Conservation (phyloP, 148 eudicot genomes). For the Nyssa sinensis region DNA sequence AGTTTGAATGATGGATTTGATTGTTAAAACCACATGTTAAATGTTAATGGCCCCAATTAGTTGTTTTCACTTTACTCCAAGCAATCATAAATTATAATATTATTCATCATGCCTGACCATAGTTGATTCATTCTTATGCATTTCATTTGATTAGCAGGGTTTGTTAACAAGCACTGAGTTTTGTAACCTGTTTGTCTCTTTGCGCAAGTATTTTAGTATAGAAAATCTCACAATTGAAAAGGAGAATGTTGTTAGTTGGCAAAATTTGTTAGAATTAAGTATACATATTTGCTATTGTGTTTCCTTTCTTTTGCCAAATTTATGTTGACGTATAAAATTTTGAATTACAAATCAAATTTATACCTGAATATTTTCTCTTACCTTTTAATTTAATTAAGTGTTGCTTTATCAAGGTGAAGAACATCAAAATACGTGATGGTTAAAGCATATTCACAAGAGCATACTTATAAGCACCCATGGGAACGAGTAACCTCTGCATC, state of each 20-base stretch:
- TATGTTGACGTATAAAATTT: background rate
- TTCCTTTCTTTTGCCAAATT: conserved; percentile 2
- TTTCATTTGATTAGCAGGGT: too few relatives aligned
- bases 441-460: conserved; percentile 81
- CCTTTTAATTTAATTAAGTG: background rate
- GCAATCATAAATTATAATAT: background rate
- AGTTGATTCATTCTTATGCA: too few relatives aligned
- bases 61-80: background rate
- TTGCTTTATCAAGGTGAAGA: conserved; percentile 4
- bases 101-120: background rate
- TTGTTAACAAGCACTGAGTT: too few relatives aligned
- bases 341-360: background rate
- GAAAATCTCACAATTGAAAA: too few relatives aligned
- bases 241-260: too few relatives aligned
- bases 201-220: too few relatives aligned
- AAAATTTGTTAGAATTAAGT: too few relatives aligned
- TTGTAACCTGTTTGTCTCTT: too few relatives aligned
- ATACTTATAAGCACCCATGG: conserved; percentile 94
- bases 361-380: background rate
- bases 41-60: background rate
- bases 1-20: background rate
- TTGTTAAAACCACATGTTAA: background rate
- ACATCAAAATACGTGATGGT: conserved; percentile 46
- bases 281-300: background rate
- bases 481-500: conserved; percentile 92